A percentile compares a stretch with the other conserved stretches of the same genome.
Conservation (phyloP, 768 basidiomycete species). For the Collybiopsis confluens region DNA sequence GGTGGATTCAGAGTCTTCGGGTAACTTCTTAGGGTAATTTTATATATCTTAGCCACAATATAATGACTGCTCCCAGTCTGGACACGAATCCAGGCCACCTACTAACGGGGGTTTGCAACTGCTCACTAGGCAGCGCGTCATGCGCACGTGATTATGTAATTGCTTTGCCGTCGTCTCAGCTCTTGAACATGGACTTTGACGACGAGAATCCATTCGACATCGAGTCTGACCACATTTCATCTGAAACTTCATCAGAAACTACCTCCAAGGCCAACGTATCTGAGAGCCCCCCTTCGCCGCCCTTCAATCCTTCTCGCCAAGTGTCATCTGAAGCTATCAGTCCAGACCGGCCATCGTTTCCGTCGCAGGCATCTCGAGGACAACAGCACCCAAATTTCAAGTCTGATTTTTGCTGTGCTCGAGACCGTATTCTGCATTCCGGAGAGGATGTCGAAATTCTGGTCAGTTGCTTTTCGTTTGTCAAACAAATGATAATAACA, state of each 20-base stretch:
- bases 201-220: constrained; percentile 66
- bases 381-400: constrained; percentile 49
- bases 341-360: constrained; percentile 39
- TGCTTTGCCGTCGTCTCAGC: too few species aligned
- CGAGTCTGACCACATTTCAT: constrained; percentile 37
- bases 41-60: too few species aligned
- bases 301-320: constrained; percentile 35
- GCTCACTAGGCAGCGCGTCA: too few species aligned
- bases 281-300: constrained; percentile 59
- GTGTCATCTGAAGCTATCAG: constrained; percentile 44
- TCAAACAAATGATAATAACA: not conserved
- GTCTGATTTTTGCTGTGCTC: constrained; percentile 73
- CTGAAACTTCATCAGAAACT: constrained; percentile 52
- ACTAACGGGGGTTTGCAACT: too few species aligned
- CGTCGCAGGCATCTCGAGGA: constrained; percentile 53
- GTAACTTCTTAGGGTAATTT: too few species aligned
- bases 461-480: constrained; percentile 37
- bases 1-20: constrained; percentile 59
- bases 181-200: too few species aligned
- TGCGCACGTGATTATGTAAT: too few species aligned
- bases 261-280: constrained; percentile 51
- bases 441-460: constrained; percentile 79
- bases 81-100: too few species aligned
- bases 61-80: too few species aligned
- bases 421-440: constrained; percentile 75